Evolutionary conservation across 2,329 filamentous ascomycete genomes (phyloP), one percentile per base, ranked within the genome.

Genomic region (Fusarium annulatum): DNA sequence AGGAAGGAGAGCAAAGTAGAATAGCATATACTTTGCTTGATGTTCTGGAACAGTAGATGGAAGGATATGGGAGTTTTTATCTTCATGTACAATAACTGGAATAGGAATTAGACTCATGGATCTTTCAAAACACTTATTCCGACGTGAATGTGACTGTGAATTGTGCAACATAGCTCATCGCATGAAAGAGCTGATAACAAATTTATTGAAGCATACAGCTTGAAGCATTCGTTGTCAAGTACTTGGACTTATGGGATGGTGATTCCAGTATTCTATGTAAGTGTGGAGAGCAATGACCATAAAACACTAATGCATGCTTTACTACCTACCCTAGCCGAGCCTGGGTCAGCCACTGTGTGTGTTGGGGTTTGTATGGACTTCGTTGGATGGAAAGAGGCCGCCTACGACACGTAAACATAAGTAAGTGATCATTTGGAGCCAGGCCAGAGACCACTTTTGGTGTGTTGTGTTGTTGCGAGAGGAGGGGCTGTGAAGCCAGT

Each of bases 91-190:
- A 71, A 48, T 59, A 59, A 43, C 51, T 34, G 73, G 67, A 45
- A 66, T 53, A 64, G 39, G 63, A 74, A 71, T 72, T 49, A 48
- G 42, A 72, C 26, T 68, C 49, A 71, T 74, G 33, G 56, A 74
- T 61, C 57, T 38, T 71, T 64, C 42, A 48, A 68, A 61, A 57
- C 48, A 61, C 59, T 68, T 48, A 51, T 56, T 59, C 71, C 33
- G 43, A 60, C 52, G 42, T 71, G 53, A 34, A n/a, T 28, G 26
- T 59, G 39, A 65, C 30, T 21, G 34, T 67, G 21, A 43, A 26
- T 21, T 49, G 18, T 48, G 38, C 12, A 33, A 34, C 11, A 28
- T 26, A 8, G 15, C 12, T 30, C 21, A 28, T 28, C 19, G 21
- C 8, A n/a, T 51, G 11, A n/a, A 21, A 36, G 26, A 36, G 9